Evolutionary conservation across 2,329 filamentous ascomycete genomes (phyloP), one percentile per base, ranked within the genome.

Genomic region (Sordariomycetes sp.): DNA sequence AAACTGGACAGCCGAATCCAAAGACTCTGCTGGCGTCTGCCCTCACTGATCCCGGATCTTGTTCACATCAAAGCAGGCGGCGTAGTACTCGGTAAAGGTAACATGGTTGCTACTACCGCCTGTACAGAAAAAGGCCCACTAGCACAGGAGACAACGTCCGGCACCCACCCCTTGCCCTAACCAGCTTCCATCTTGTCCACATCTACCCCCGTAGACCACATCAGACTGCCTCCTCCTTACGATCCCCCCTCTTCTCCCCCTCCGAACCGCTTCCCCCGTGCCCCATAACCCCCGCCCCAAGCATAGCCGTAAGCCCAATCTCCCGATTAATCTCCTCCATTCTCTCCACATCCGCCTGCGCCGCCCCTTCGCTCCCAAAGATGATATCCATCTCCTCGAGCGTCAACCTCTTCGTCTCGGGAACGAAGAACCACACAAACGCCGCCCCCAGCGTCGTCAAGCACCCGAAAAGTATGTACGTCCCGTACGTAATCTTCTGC

Each of bases 281-380:
- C n/a, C n/a, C 10, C 32, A 25, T 36, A 4, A 7, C 25, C 25
- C 28, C 28, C 28, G 28, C 28, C 32, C 25, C 13, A 10, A 75
- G 62, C 61, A 76, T 66, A n/a, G 68, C 67, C 1, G 67, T 72
- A 1, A 89, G 70, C 0, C 86, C 86, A 60, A 90, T 82, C 63
- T 88, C 85, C 35, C 73, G 71, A 66, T 88, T 85, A 63, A 90
- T 87, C 66, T 86, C 81, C n/a, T 77, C 76, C 83, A 89, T 89
- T 32, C 86, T 78, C 69, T 86, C 82, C 56, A 79, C 75, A 64
- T 89, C 85, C 1, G 82, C 81, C 54, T 80, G 76, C 0, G 85
- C 85, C 2, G 80, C 77, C n/a, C 85, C 48, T 24, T 56, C 48
- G 1, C 32, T 51, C 52, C 54, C 54, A 1, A 28, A 48, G 1